Base-by-base conservation (phyloP, 2,329 filamentous ascomycete genomes). In the Stachybotrys chlorohalonatus region DNA sequence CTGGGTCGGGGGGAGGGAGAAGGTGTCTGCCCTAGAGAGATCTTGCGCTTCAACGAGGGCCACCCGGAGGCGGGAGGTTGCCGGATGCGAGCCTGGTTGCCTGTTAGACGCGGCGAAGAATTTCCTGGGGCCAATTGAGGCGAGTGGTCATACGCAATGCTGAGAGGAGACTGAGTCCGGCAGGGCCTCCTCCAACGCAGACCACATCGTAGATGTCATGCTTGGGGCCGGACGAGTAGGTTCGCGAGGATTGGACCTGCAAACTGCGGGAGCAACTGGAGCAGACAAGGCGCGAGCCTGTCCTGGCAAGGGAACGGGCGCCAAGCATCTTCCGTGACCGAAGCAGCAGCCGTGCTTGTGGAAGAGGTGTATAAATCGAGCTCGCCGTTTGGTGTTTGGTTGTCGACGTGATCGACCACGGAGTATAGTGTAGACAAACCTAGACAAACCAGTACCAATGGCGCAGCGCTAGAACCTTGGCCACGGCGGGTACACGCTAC, bases 11-110 rank as follows among this genome's bases (percentile, higher is more conserved):
- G 84, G 82, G 7, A 88, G 82, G 53, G 81, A 82, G 77, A 86
- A 90, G 30, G 80, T 73, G 52, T 81, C 81, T 53, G 82, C 79
- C 64, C 86, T 88, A 61, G 79, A 75, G 39, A 99, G 82, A 66
- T 95, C 86, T 72, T 96, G 92, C 42, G 86, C 86, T 76, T 99
- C 94, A 64, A 99, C 82, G 56, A 99, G 84, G 57, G 93, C 94
- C 48, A 96, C 81, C 63, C 87, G 89, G 31, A 99, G 83, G 58
- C 84, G 78, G 32, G 86, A 83, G 2, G 94, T 95, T 16, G 81
- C 73, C 6, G 87, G 84, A 16, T 87, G 91, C 11, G 90, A 81
- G 61, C 88, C 89, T 94, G 58, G 24, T 1, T 6, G 42, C 30
- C 52, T n/a, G 54, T 58, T 53, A 54, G 45, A 31, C 52, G 15